Evolutionary conservation across 2,329 filamentous ascomycete genomes (phyloP).

Genomic region (Aureobasidium sp.): DNA sequence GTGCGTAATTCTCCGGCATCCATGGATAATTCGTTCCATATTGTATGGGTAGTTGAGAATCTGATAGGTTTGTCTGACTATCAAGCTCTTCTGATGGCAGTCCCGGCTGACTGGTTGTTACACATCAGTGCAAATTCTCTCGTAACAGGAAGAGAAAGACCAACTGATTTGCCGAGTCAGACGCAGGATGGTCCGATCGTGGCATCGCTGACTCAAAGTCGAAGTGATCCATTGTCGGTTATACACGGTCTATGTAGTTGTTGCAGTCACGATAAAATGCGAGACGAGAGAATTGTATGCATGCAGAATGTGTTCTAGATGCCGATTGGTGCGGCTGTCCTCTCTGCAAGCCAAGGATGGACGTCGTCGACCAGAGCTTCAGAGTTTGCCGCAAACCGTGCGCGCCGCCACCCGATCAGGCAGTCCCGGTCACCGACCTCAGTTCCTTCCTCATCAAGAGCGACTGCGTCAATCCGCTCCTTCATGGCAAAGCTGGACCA

Average conservation of each 20-base stretch:
- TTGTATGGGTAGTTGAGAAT: not conserved
- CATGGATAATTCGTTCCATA: not conserved
- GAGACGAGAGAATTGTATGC: not conserved
- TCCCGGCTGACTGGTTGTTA: slow-evolving; percentile 1
- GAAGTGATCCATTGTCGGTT: slow-evolving; percentile 7
- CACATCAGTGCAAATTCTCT: slow-evolving; percentile 14
- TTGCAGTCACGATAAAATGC: not conserved
- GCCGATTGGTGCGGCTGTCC: not conserved
- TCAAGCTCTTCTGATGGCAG: not conserved
- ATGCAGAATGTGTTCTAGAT: not conserved
- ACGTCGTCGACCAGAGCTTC: not conserved
- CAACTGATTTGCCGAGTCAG: slow-evolving; percentile 9
- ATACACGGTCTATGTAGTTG: slow-evolving; percentile 2
- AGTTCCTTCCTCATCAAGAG: not conserved
- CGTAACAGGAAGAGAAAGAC: slow-evolving; percentile 9
- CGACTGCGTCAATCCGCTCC: not conserved
- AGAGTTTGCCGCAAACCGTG: slow-evolving; percentile 7
- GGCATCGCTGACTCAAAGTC: slow-evolving; percentile 7
- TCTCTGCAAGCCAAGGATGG: not conserved
- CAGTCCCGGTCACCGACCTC: not conserved
- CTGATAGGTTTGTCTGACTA: not conserved
- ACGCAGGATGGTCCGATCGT: not conserved
- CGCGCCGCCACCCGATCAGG: not conserved
- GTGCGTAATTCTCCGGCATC: not conserved
- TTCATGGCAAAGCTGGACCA: not conserved